Base-by-base conservation (phyloP, 169 alveolate species). In the Perkinsus olseni region DNA sequence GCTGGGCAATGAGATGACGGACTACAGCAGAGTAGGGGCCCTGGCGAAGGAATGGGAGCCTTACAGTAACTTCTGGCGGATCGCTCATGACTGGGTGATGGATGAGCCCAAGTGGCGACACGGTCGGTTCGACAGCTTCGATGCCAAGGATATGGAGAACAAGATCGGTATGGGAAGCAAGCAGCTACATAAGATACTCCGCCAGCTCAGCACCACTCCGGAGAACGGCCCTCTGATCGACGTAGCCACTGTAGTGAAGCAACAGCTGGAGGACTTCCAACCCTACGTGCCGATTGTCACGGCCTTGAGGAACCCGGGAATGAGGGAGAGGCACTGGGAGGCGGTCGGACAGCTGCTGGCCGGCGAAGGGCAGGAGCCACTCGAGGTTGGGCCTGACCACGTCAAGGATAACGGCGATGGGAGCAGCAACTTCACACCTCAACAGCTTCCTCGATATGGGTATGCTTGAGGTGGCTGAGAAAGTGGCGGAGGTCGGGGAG, bases 1-100 rank as follows among this genome's bases (percentile, higher is more conserved):
- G 21, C 97, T 98, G 92, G 98, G 97, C 38, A 94, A 96, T 93
- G 98, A 97, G 40, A 96, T 94, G 38, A 97, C 99, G 13, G 99
- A 98, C 95, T 98, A 97, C 94, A 93, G 98, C 34, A 13, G 82
- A 24, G 82, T 62, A 3, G 82, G 82, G 34, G 31, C 82, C 31
- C 1, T 62, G 82, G 34, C 82, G 31, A 62, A 97, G 96, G 98
- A 97, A 92, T 97, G 98, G 95, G 97, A 97, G 92, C 99, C 99
- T 1, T 97, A 97, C 96, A 96, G 97, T 17, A 97, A 95, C 91
- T 97, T 98, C 31, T 98, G 99, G 99, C 91, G 91, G 1, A 96
- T 97, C 0, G 97, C 98, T 3, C 96, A 96, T 94, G 95, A 97
- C 91, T 98, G 99, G 99, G 94, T 95, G 92, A 94, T 94, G 28